Base-by-base conservation (phyloP, 805 yeast species). In the Kazachstania bromeliacearum region DNA sequence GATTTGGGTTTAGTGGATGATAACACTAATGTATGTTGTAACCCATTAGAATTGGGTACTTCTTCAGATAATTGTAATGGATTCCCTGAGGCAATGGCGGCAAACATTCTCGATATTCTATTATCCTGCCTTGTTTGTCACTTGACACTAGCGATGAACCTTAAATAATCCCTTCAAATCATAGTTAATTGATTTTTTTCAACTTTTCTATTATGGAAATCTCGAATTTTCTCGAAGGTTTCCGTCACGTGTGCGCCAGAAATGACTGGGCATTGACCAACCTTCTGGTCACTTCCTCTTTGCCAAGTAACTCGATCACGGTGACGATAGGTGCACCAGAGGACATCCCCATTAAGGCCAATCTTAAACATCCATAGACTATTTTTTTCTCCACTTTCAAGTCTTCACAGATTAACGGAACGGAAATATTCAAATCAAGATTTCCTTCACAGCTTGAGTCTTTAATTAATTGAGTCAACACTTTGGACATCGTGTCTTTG, bases 321-420 rank as follows among this genome's bases (percentile, higher is more conserved):
- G 66, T 60, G 0, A 80, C 81, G 4, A 87, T 62, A 13, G 76
- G 74, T 20, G 79, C 62, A 0, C 96, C 95, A 0, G 94, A 68
- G 4, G 65, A 64, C 6, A 77, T 73, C 0, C 84, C 94, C 10
- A 84, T 68, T 17, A 85, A 53, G 0, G 88, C 88, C 44, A 66
- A 77, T 38, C 96, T 64, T 10, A 83, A 48, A 0, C 75, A 48
- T 46, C 73, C 75, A 50, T 73, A 81, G 1, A 82, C 56, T 1
- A 63, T 54, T 38, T 65, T 70, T 17, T 50, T 48, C 6, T 47
- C 40, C 2, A 46, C 19, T 1, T 41, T 31, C 2, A 36, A n/a
- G n/a, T n/a, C n/a, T n/a, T n/a, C n/a, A n/a, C n/a, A n/a, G n/a
- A n/a, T n/a, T n/a, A n/a, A n/a, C n/a, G n/a, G n/a, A n/a, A n/a